Percentiles rank a stretch among this genome's conserved stretches.
phyloP scores from a whole-genome alignment of 2,329 filamentous ascomycete genomes.

The Nigrospora osmanthi region DNA sequence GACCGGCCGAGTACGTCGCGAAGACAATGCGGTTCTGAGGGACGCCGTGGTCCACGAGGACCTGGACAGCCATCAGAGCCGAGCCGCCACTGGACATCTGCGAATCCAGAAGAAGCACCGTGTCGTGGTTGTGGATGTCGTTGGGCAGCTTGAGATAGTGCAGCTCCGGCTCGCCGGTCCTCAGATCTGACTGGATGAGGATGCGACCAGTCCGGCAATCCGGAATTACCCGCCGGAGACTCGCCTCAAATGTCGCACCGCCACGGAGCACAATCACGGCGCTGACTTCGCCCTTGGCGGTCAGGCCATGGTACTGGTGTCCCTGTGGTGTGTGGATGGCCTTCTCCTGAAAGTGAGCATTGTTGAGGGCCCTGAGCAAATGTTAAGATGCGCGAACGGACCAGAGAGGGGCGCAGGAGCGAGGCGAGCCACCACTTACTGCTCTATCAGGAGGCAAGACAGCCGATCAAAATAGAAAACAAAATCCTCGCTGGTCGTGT shows the following conservation, averaged over 20 bases:
- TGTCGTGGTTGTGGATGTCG: constrained; percentile 66
- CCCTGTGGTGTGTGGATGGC: constrained; percentile 65
- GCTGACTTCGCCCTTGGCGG: constrained; percentile 64
- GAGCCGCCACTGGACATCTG: constrained; percentile 91
- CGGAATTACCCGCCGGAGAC: constrained; percentile 81
- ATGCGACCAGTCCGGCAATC: constrained; percentile 86
- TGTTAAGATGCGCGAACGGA: no score
- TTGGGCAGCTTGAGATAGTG: constrained; percentile 79
- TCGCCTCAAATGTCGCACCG: constrained; percentile 81
- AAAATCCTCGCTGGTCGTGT: constrained; percentile 79
- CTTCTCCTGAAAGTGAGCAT: constrained; percentile 58
- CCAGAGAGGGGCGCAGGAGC: not conserved
- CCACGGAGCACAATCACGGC: constrained; percentile 86
- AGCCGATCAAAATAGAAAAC: constrained; percentile 96
- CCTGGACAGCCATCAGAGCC: constrained; percentile 86
- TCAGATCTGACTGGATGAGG: constrained; percentile 81
- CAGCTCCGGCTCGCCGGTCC: constrained; percentile 83
- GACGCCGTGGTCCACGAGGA: constrained; percentile 92
- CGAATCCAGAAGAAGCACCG: constrained; percentile 80
- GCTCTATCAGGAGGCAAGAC: constrained; percentile 75
- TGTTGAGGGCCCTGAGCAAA: constrained; percentile 60
- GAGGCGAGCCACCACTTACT: constrained; percentile 33
- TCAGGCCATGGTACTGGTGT: constrained; percentile 63
- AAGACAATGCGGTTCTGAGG: constrained; percentile 78
- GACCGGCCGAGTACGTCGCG: constrained; percentile 85